Percentiles rank a stretch among this genome's conserved stretches.
Evolutionary conservation across 176 grass and related monocot genomes (phyloP).

Genomic region (Miscanthus lutarioriparius): DNA sequence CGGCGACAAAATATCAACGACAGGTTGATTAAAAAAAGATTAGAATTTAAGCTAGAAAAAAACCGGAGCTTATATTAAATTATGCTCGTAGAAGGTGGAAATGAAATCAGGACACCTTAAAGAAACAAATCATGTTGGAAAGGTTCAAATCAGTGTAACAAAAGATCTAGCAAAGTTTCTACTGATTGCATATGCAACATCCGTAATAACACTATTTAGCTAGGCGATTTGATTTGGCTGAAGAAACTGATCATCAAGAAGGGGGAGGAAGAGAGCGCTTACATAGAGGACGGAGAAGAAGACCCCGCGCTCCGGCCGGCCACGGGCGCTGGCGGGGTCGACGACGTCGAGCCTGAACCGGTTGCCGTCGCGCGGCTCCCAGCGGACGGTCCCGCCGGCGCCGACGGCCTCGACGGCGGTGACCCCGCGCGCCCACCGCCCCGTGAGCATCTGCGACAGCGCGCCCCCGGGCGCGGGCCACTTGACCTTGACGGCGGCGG

Average conservation of each 20-base stretch:
- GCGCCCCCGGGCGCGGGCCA: conserved; percentile 44
- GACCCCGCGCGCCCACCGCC: conserved; percentile 49
- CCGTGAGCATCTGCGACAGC: conserved; percentile 47
- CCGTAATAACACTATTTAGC: background rate
- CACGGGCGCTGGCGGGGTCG: background rate
- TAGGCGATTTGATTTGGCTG: background rate
- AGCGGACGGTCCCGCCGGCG: conserved; percentile 41
- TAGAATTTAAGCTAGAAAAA: conserved; percentile 8
- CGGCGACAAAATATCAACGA: conserved; percentile 7
- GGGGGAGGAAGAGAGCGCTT: background rate
- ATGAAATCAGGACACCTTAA: background rate
- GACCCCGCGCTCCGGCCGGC: conserved; percentile 37
- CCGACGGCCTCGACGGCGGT: conserved; percentile 47
- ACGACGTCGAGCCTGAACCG: conserved; percentile 41
- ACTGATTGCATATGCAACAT: background rate
- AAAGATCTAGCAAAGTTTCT: background rate
- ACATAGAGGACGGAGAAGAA: conserved; percentile 80
- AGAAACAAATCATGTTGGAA: background rate
- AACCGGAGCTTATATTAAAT: background rate
- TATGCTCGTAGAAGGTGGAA: background rate
- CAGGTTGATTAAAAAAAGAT: conserved; percentile 10
- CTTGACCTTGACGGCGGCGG: conserved; percentile 61
- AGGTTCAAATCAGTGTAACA: background rate
- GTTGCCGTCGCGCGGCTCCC: conserved; percentile 50
- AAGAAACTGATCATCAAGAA: background rate